Evolutionary conservation across 106 monocot species (phyloP), one percentile per base, ranked within the genome.

Genomic region (Dendrobium huoshanense): DNA sequence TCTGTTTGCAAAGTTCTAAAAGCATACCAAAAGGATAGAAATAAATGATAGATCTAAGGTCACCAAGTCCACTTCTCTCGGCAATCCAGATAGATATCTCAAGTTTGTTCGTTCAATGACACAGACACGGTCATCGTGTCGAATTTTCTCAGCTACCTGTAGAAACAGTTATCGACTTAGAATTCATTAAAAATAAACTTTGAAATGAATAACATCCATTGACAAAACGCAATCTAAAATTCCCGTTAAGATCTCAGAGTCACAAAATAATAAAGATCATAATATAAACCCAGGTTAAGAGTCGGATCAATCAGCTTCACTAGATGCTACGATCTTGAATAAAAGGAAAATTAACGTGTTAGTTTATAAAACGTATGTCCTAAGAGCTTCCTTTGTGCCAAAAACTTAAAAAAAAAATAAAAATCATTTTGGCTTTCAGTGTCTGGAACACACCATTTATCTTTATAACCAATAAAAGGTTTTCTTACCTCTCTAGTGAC

Each of bases 141-240:
- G 89, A 81, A 99, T 95, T 88, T 99, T 99, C 55, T 99, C 95
- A 78, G 92, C 98, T 44, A 99, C 98, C 97, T 98, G 74, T 19
- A 81, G 68, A 80, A 73, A 33, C 20, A 76, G 77, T 76, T 11
- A 22, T 25, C 17, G 11, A 24, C 25, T 29, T 25, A 49, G 13
- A 76, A 6, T 20, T 27, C 47, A n/a, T 25, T 41, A 27, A 43
- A 75, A 51, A 51, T 9, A 74, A 19, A 40, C 9, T 40, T 73
- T 73, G 10, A 37, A 67, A 73, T 5, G 3, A 13, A 41, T 41
- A 13, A 41, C 16, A 73, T 40, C 5, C 11, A 73, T 73, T 4
- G 41, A 73, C 15, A 41, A 73, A 73, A 27, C 27, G 25, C 25
- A 27, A 27, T 5, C 1, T 5, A 67, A 24, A 37, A 37, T 70